These are phyloP conservation scores for Stevia rebaudiana DNA, from an alignment of 140 eudicot species.

Conservation along the genomic window DNA sequence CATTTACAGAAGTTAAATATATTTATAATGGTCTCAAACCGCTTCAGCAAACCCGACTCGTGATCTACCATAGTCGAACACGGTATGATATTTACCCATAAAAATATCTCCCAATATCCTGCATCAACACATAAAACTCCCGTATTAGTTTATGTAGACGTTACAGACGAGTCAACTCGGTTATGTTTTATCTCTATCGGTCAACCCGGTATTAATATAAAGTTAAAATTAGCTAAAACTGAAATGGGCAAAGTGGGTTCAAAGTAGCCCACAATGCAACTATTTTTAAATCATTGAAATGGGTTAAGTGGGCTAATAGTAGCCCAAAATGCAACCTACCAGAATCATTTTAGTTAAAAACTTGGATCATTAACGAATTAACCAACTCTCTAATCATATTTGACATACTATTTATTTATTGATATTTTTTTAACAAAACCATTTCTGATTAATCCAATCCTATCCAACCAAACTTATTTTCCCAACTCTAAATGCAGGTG, in stretches of 20 bases:
- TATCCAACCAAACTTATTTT: background rate
- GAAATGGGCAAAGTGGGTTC: background rate
- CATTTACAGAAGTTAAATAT: slow-evolving; percentile 22
- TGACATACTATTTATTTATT: background rate
- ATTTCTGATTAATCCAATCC: background rate
- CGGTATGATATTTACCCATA: slow-evolving; percentile 79
- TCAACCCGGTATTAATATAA: background rate
- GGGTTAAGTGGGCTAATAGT: background rate
- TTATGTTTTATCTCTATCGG: background rate
- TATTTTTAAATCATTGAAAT: no score
- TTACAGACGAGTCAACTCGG: background rate
- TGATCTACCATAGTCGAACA: slow-evolving; percentile 61
- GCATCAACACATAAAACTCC: slow-evolving; percentile 16
- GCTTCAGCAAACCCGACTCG: slow-evolving; percentile 88
- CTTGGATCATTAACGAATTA: background rate
- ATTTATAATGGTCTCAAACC: slow-evolving; percentile 34
- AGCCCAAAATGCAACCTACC: background rate
- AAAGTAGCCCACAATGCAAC: background rate
- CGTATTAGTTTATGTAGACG: background rate
- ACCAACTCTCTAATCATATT: background rate
- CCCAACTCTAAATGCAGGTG: background rate
- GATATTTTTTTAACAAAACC: background rate
- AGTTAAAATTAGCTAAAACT: background rate
- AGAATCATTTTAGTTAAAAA: background rate
- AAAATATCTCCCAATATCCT: slow-evolving; percentile 85